Evolutionary conservation across 1,284 basidiomycete genomes (phyloP), one percentile per base, ranked within the genome.

Genomic region (Retiboletus flavoniger): DNA sequence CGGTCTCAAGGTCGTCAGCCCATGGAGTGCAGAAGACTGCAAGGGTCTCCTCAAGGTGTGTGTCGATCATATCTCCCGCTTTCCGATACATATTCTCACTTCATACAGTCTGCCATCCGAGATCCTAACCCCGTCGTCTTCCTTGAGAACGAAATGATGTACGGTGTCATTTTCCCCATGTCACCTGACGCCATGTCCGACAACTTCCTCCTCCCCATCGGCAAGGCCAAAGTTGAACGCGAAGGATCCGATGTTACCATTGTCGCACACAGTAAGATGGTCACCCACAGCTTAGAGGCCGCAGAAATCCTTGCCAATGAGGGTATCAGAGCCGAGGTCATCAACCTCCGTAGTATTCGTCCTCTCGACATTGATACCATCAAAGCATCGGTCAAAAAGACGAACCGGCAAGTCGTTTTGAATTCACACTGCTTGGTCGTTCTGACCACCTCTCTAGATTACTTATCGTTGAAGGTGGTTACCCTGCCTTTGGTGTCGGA

Each of bases 101-200:
- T 51, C 45, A 21, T 55, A 24, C 62, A 94, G 92, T 75, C 94
- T 54, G 96, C 97, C 35, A 98, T 99, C 70, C 93, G 97, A 48
- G 97, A 99, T 75, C 94, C 95, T 55, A 99, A 98, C 79, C 95
- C 95, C 13, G 91, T 98, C 63, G 94, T 98, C 63, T 94, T 99
- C 82, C 88, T 99, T 50, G 97, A 99, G 73, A 99, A 99, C 76
- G 97, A 99, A 78, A 94, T 99, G 84, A 76, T 99, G 70, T 99
- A 99, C 78, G 97, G 97, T 75, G 85, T 95, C 61, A 84, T 87
- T 19, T 99, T 99, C 89, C 93, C 94, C 55, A 90, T 99, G 85
- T 93, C 93, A 42, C 74, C 87, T 62, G 96, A 97, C 72, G 94
- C 92, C 63, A 88, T 98, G 83, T 95, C 93, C 49, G 93, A 97